Percentiles rank a stretch among this genome's conserved stretches.
Conservation (phyloP, 176 grass and related monocot genomes). For the Pontederia paniculata region DNA sequence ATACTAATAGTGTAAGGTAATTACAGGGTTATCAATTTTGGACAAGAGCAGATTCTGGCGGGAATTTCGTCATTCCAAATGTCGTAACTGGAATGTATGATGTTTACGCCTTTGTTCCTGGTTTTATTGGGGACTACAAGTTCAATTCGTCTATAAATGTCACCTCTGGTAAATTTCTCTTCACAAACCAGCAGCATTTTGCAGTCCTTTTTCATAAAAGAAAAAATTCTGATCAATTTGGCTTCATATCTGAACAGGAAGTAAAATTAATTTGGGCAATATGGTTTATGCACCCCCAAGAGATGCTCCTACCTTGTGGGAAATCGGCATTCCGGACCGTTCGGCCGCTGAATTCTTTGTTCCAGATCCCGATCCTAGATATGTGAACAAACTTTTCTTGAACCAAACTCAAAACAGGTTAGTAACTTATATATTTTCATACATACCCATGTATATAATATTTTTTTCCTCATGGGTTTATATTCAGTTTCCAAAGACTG, state of each 20-base stretch:
- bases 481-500: neutral
- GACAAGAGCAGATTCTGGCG: slow-evolving; percentile 49
- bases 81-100: slow-evolving; percentile 52
- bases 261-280: slow-evolving; percentile 52
- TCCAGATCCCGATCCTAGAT: slow-evolving; percentile 70
- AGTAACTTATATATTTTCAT: too few species aligned
- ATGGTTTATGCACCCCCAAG: slow-evolving; percentile 68
- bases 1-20: too few species aligned
- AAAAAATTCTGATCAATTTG: neutral
- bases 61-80: slow-evolving; percentile 69
- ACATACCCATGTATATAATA: too few species aligned
- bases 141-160: slow-evolving; percentile 37
- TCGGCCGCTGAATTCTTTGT: slow-evolving; percentile 67
- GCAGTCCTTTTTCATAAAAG: slow-evolving; percentile 7
- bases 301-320: slow-evolving; percentile 74
- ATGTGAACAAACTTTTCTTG: slow-evolving; percentile 53
- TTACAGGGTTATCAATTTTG: slow-evolving; percentile 86
- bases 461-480: too few species aligned
- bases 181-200: neutral
- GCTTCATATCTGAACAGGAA: slow-evolving; percentile 24
- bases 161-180: slow-evolving; percentile 38
- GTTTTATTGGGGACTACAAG: slow-evolving; percentile 85
- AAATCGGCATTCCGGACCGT: slow-evolving; percentile 65
- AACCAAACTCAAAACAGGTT: slow-evolving; percentile 47
- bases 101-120: slow-evolving; percentile 63